Evolutionary conservation across 2,329 filamentous ascomycete genomes (phyloP), one percentile per base, ranked within the genome.

Genomic region (Pseudopyricularia cyperi): DNA sequence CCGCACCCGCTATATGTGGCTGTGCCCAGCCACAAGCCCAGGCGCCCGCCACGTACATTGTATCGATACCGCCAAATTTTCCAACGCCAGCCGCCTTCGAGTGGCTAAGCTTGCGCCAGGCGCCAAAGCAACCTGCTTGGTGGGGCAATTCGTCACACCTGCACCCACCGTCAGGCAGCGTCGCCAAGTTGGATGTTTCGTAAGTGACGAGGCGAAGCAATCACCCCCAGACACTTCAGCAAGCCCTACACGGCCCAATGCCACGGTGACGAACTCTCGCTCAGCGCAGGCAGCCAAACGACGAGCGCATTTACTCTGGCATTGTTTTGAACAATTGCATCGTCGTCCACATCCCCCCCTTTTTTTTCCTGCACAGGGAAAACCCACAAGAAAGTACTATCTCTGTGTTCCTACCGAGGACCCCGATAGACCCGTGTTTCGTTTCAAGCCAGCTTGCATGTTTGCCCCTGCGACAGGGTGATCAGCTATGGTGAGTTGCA

Each of bases 81-180:
- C n/a, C n/a, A n/a, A n/a, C n/a, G n/a, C n/a, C n/a, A n/a, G n/a
- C n/a, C n/a, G n/a, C n/a, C n/a, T 19, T 42, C 4, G 17, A 42
- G 37, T 42, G 37, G 37, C 37, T 42, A 19, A 19, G 37, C 7
- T 2, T 19, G 37, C 22, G 22, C 14, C 37, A 11, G 37, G 37
- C 37, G 37, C 37, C 37, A 42, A 42, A 42, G 37, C 22, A 42
- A 33, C 17, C 7, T 42, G 37, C n/a, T 42, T 46, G 44, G 46
- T 52, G 51, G 49, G 49, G 49, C 49, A 51, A 52, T 52, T 52
- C 51, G 51, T 52, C 51, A 52, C 51, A 39, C 33, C 15, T 22
- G 33, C 49, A 37, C 44, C 32, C 49, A 51, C 42, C 42, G 52
- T 54, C 52, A 54, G 52, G 52, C 52, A 54, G 49, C 52, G 52